These are phyloP conservation scores for Tolypocladium album DNA, from an alignment of 2,329 filamentous ascomycete species.

Conservation along the genomic window DNA sequence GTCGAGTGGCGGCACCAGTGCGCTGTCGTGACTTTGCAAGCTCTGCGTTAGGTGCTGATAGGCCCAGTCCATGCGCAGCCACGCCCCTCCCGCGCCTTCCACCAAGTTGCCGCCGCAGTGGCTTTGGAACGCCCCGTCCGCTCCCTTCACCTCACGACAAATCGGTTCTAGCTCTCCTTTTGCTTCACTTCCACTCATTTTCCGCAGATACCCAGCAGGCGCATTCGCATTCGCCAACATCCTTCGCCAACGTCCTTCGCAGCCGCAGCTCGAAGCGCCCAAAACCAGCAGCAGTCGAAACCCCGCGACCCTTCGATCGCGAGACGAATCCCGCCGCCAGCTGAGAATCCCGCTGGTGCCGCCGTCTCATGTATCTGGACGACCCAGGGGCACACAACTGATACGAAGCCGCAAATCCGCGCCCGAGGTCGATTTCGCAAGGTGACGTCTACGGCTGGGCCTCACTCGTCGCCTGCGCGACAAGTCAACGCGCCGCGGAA, in stretches of 20 bases:
- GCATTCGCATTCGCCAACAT: neutral
- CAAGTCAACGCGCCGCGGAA: neutral
- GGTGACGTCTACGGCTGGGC: neutral
- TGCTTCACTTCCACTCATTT: neutral
- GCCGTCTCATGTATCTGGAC: neutral
- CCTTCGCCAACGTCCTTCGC: neutral
- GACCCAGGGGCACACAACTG: neutral
- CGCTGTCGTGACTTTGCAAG: neutral
- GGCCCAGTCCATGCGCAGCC: neutral
- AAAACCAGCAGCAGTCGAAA: neutral
- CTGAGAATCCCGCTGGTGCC: neutral
- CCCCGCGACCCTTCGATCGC: neutral
- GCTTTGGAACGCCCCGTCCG: neutral
- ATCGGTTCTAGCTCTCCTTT: neutral
- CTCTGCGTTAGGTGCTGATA: neutral
- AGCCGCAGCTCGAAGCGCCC: neutral
- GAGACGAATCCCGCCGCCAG: neutral
- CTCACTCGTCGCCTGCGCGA: neutral
- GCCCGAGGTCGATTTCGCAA: neutral
- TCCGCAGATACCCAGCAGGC: neutral
- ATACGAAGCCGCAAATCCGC: neutral
- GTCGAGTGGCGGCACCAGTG: neutral
- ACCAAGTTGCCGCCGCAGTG: neutral
- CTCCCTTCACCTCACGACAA: neutral
- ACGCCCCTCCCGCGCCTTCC: neutral